These are phyloP conservation scores for Candida lessepsii DNA, from an alignment of 805 yeast species.

Conservation along the genomic window DNA sequence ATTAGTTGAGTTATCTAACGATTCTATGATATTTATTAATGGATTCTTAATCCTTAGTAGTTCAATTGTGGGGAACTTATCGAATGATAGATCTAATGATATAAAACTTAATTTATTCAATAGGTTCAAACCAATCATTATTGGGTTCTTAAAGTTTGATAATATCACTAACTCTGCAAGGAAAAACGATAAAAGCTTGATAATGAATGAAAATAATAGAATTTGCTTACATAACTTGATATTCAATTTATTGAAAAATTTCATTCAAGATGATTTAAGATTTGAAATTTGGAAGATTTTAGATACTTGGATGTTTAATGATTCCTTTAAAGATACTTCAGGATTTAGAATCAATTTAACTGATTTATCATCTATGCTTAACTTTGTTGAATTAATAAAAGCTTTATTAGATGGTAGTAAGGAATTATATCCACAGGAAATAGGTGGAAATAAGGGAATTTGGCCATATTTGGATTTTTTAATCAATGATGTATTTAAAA, in stretches of 20 bases:
- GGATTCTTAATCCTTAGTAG: conserved; percentile 68
- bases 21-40: conserved; percentile 69
- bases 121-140: conserved; percentile 33
- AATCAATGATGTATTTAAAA: conserved; percentile 61
- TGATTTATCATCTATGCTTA: conserved; percentile 50
- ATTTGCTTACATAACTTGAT: conserved; percentile 33
- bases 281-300: conserved; percentile 62
- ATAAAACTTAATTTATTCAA: conserved; percentile 28
- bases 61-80: conserved; percentile 30
- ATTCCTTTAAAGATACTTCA: conserved; percentile 11
- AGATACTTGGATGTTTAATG: conserved; percentile 66
- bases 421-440: conserved; percentile 57
- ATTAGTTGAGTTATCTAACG: conserved; percentile 66
- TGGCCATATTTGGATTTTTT: conserved; percentile 80
- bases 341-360: conserved; percentile 43
- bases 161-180: conserved; percentile 22
- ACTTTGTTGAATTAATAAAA: conserved; percentile 58
- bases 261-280: conserved; percentile 44
- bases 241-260: conserved; percentile 50
- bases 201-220: conserved; percentile 36
- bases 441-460: conserved; percentile 65
- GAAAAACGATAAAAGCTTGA: conserved; percentile 13
- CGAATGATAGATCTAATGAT: conserved; percentile 25
- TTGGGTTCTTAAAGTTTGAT: conserved; percentile 39
- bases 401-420: conserved; percentile 31